Percentiles rank a stretch among this genome's conserved stretches.
phyloP scores from a whole-genome alignment of 345 rosid species.

The Orychophragmus violaceus region DNA sequence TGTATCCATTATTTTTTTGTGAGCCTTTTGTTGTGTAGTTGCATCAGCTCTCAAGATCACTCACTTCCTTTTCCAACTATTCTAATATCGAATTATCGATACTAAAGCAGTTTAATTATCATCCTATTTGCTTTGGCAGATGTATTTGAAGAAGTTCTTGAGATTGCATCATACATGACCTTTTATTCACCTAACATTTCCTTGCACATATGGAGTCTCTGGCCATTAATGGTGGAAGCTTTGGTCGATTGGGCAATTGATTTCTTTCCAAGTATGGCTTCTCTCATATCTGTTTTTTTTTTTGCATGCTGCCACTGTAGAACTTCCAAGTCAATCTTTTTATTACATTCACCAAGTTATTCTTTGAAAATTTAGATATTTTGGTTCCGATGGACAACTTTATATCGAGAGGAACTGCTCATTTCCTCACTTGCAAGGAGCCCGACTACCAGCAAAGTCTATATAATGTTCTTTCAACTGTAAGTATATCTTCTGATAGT shows the following conservation, averaged over 20 bases:
- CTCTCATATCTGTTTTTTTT: slow-evolving; percentile 6
- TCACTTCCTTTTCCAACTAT: slow-evolving; percentile 2
- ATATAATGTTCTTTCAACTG: slow-evolving; percentile 86
- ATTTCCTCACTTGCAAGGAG: slow-evolving; percentile 84
- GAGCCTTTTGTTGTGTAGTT: slow-evolving; percentile 9
- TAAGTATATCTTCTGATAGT: slow-evolving; percentile 41
- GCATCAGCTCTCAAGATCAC: slow-evolving; percentile 7
- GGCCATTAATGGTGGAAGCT: slow-evolving; percentile 97
- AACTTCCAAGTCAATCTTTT: not conserved
- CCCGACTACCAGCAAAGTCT: slow-evolving; percentile 96
- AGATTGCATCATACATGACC: slow-evolving; percentile 97
- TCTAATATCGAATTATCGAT: not conserved
- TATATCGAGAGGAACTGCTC: slow-evolving; percentile 87
- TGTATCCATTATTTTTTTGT: not conserved
- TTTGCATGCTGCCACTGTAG: not conserved
- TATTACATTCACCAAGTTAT: not conserved
- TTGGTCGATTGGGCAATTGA: slow-evolving; percentile 97
- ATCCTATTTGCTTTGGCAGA: slow-evolving; percentile 46
- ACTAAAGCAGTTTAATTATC: slow-evolving; percentile 4
- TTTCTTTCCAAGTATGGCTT: slow-evolving; percentile 71
- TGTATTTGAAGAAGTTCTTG: slow-evolving; percentile 99
- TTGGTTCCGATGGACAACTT: slow-evolving; percentile 96
- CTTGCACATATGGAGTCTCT: slow-evolving; percentile 92
- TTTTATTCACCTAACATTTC: slow-evolving; percentile 93
- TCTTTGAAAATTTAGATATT: slow-evolving; percentile 54